Evolutionary conservation across 2,329 filamentous ascomycete genomes (phyloP), one percentile per base, ranked within the genome.

Genomic region (Curvularia hawaiiensis): DNA sequence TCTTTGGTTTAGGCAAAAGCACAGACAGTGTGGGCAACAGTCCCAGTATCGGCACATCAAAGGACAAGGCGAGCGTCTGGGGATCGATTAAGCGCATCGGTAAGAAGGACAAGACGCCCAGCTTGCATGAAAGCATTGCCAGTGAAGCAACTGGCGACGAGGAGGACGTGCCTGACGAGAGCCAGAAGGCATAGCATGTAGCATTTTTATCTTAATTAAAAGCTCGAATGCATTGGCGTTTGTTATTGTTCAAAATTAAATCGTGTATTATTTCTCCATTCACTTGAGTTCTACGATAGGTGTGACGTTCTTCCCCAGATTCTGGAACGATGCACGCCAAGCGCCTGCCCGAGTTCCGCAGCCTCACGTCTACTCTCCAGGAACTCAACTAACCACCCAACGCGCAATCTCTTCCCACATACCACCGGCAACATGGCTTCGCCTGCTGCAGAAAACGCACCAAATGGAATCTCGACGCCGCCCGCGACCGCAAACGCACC

Each of bases 71-170:
- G 2, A 78, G 77, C 55, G 70, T 70, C 54, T 81, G 79, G 78
- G 77, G 78, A 33, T 78, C 71, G 54, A 76, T 81, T 38, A 75
- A 80, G 63, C 76, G 78, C 55, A 75, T 79, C 33, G 76, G 76
- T 14, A 77, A 76, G 61, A 74, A 75, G 56, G 74, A 77, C 45
- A 79, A 81, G 71, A 78, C 79, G 57, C 79, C 79, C 3, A 80
- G 78, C 62, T 62, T 81, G 52, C 79, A 79, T 64, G 79, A 79
- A 61, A 82, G 79, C 59, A 66, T 79, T 61, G 68, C 77, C n/a
- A 78, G 76, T 61, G 77, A 75, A 62, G 70, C 69, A 9, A 74
- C 71, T 49, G 76, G 76, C 52, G 75, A 71, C n/a, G 71, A 73
- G 30, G 46, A 38, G 47, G 48, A 52, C 3, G 31, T 65, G 6